A percentile compares a stretch with the other conserved stretches of the same genome.
Evolutionary conservation across 768 basidiomycete species (phyloP).

Genomic region (Heimioporus sp.): DNA sequence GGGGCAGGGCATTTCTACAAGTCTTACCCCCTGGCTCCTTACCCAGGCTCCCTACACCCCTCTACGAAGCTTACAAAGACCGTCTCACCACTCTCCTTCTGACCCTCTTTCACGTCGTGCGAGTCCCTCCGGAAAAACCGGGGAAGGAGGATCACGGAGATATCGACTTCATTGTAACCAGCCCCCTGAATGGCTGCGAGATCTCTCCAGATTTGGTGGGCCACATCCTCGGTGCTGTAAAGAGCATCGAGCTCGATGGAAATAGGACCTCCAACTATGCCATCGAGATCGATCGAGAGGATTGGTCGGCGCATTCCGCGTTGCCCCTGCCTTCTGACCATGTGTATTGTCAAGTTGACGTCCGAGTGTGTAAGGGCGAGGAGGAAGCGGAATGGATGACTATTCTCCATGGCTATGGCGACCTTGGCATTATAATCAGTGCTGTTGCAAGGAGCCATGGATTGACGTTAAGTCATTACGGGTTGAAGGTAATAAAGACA

Average conservation of each 20-base stretch:
- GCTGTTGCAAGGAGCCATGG: conserved; percentile 52
- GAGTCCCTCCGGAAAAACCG: conserved; percentile 60
- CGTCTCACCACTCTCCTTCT: conserved; percentile 41
- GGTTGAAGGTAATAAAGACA: conserved; percentile 49
- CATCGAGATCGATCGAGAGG: conserved; percentile 41
- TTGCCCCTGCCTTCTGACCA: conserved; percentile 3
- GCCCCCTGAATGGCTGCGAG: conserved; percentile 31
- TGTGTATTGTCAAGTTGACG: conserved; percentile 54
- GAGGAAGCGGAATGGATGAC: conserved; percentile 49
- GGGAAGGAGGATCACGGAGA: conserved; percentile 68
- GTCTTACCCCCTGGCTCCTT: conserved; percentile 43
- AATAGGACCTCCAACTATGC: conserved; percentile 66
- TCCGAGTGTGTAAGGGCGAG: conserved; percentile 53
- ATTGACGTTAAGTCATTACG: conserved; percentile 48
- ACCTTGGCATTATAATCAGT: conserved; percentile 68
- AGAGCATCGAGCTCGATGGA: conserved; percentile 46
- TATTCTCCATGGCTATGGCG: conserved; percentile 66
- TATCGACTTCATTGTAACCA: conserved; percentile 61
- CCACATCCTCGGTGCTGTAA: conserved; percentile 44
- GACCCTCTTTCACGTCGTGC: conserved; percentile 48
- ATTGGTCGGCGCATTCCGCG: conserved; percentile 28
- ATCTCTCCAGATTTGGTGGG: conserved; percentile 38
- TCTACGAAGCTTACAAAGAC: conserved; percentile 52
- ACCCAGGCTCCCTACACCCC: conserved; percentile 57
- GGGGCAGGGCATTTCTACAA: conserved; percentile 64